A percentile compares a stretch with the other conserved stretches of the same genome.
phyloP scores from a whole-genome alignment of 2,329 filamentous ascomycete species.

The Talaromyces rugulosus region DNA sequence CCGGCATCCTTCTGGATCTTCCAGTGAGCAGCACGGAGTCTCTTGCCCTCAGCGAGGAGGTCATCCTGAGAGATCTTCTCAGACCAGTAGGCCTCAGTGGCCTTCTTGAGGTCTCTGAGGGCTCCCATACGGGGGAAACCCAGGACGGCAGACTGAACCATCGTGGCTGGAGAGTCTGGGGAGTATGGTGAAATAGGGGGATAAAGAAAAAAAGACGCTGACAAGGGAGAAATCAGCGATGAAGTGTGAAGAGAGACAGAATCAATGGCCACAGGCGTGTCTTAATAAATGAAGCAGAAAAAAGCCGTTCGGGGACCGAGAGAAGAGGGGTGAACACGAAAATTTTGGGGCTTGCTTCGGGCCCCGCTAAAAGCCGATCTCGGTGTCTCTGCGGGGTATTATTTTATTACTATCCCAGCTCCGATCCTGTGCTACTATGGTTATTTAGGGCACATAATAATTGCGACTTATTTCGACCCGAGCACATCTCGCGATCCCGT shows the following conservation, averaged over 20 bases:
- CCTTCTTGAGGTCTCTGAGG: slow-evolving; percentile 99
- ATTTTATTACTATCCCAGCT: neutral
- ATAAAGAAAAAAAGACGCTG: neutral
- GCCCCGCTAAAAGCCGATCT: slow-evolving; percentile 1
- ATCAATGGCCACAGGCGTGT: slow-evolving; percentile 9
- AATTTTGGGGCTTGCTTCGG: slow-evolving; percentile 1
- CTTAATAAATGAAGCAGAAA: neutral
- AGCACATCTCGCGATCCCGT: neutral
- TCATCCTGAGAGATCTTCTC: slow-evolving; percentile 91
- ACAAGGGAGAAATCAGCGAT: neutral
- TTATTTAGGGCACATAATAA: neutral
- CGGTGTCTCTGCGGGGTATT: neutral
- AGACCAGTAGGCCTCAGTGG: slow-evolving; percentile 95
- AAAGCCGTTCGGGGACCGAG: neutral
- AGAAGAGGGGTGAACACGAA: neutral
- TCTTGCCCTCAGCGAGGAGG: slow-evolving; percentile 91
- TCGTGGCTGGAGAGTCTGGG: slow-evolving; percentile 1
- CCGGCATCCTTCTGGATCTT: slow-evolving; percentile 99
- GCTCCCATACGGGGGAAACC: slow-evolving; percentile 99
- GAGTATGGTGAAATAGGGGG: neutral
- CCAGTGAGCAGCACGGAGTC: slow-evolving; percentile 95
- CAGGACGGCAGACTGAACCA: slow-evolving; percentile 60
- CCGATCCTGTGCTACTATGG: neutral
- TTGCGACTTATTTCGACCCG: neutral
- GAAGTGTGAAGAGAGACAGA: neutral